Conservation (phyloP, 345 rosid genomes). For the Dipteronia dyeriana region DNA sequence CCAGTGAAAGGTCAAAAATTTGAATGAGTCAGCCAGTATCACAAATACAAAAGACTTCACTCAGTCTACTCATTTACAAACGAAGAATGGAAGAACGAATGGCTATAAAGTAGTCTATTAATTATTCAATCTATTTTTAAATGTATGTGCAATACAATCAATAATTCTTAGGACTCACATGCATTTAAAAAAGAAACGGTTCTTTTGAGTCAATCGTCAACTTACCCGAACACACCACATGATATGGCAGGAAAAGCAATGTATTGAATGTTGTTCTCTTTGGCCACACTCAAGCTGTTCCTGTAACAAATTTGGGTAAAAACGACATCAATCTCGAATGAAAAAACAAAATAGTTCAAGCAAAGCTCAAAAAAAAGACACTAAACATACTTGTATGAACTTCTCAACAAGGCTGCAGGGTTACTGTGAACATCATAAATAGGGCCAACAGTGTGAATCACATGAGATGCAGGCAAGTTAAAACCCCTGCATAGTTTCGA, state of each 20-base stretch:
- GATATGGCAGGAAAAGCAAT: slow-evolving; percentile 89
- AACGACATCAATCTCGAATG: not conserved
- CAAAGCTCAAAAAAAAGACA: slow-evolving; percentile 1
- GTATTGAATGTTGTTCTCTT: slow-evolving; percentile 64
- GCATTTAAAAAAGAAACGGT: not conserved
- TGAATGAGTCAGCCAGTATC: not conserved
- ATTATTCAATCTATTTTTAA: not conserved
- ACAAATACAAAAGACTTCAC: not conserved
- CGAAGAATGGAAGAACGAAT: not conserved
- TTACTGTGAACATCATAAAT: slow-evolving; percentile 52
- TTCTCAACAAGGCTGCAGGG: slow-evolving; percentile 54
- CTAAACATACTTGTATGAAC: slow-evolving; percentile 56
- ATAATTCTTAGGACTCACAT: not conserved
- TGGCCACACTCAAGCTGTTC: slow-evolving; percentile 69
- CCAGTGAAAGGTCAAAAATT: not conserved
- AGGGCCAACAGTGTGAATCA: slow-evolving; percentile 88
- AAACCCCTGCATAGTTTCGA: slow-evolving; percentile 59
- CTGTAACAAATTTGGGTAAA: slow-evolving; percentile 41
- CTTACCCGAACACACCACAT: slow-evolving; percentile 73
- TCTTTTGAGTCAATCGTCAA: slow-evolving; percentile 4
- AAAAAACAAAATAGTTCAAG: not conserved
- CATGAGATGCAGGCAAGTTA: slow-evolving; percentile 66
- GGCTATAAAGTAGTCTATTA: not conserved
- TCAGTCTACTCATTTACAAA: slow-evolving; percentile 3
- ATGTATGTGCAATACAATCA: not conserved